Conservation (phyloP, 2,329 filamentous ascomycete genomes). For the Paraphoma sp. region DNA sequence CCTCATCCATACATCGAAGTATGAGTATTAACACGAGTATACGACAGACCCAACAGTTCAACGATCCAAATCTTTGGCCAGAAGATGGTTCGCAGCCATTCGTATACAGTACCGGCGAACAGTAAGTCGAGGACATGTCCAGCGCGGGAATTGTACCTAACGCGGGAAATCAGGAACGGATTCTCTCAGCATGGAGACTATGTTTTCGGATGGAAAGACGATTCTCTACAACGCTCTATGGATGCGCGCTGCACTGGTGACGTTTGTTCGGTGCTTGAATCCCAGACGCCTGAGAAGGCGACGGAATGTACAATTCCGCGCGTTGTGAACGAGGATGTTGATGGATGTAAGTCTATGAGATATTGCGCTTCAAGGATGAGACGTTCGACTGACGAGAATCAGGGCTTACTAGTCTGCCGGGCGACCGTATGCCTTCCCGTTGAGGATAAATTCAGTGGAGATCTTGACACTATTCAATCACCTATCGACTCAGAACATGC, state of each 20-base stretch:
- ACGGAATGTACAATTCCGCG: slow-evolving; percentile 31
- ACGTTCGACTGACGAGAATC: neutral
- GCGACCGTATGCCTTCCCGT: neutral
- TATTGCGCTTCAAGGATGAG: too few relatives aligned
- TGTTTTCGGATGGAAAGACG: slow-evolving; percentile 40
- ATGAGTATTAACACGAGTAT: neutral
- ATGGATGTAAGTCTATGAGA: slow-evolving; percentile 30
- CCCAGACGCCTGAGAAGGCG: slow-evolving; percentile 29
- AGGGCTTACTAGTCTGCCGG: neutral
- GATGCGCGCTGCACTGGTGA: slow-evolving; percentile 32
- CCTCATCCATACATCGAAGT: neutral
- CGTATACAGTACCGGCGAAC: slow-evolving; percentile 35
- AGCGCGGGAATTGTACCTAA: neutral
- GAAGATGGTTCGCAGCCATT: slow-evolving; percentile 32
- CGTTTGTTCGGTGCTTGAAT: slow-evolving; percentile 25
- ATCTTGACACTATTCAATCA: too few relatives aligned
- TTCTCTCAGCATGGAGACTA: slow-evolving; percentile 39
- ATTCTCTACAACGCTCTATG: slow-evolving; percentile 38
- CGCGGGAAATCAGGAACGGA: slow-evolving; percentile 16
- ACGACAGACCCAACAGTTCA: slow-evolving; percentile 25
- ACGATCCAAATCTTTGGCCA: slow-evolving; percentile 23
- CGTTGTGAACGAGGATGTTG: slow-evolving; percentile 29
- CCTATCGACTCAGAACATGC: too few relatives aligned
- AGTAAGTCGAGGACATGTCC: slow-evolving; percentile 16
- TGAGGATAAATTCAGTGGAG: too few relatives aligned